phyloP scores from a whole-genome alignment of 192 early-diverging fungal species.

The Coemansia aciculifera region DNA sequence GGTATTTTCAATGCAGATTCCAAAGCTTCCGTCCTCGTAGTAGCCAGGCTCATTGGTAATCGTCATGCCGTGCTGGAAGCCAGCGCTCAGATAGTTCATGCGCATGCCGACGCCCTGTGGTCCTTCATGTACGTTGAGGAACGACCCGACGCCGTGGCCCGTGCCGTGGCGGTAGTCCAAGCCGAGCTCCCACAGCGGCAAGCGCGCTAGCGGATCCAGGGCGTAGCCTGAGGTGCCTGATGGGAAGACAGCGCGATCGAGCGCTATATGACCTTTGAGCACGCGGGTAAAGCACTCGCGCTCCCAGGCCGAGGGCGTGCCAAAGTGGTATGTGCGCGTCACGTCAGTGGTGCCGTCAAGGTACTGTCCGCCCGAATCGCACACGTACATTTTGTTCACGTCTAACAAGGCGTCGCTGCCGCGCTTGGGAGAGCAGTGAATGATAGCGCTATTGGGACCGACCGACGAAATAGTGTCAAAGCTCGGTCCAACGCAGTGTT shows the following conservation, averaged over 20 bases:
- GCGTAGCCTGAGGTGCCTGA: constrained; percentile 81
- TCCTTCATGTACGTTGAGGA: constrained; percentile 93
- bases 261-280: constrained; percentile 94
- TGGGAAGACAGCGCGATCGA: constrained; percentile 89
- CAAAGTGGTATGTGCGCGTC: constrained; percentile 94
- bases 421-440: constrained; percentile 93
- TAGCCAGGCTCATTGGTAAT: constrained; percentile 98
- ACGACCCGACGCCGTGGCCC: constrained; percentile 95
- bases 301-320: constrained; percentile 77
- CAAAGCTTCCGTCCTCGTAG: constrained; percentile 95
- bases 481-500: constrained; percentile 86
- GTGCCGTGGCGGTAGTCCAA: constrained; percentile 97
- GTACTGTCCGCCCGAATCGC: constrained; percentile 97
- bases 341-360: constrained; percentile 95
- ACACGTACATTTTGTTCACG: constrained; percentile 79
- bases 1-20: constrained; percentile 97
- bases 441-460: constrained; percentile 95
- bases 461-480: constrained; percentile 96
- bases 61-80: constrained; percentile 87
- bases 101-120: constrained; percentile 92
- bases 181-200: constrained; percentile 87
- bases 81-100: constrained; percentile 69
- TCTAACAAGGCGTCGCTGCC: constrained; percentile 76
- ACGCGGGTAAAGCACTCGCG: constrained; percentile 96
- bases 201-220: constrained; percentile 86